phyloP scores from a whole-genome alignment of 805 yeast species.

The Debaryomyces tyrocola region DNA sequence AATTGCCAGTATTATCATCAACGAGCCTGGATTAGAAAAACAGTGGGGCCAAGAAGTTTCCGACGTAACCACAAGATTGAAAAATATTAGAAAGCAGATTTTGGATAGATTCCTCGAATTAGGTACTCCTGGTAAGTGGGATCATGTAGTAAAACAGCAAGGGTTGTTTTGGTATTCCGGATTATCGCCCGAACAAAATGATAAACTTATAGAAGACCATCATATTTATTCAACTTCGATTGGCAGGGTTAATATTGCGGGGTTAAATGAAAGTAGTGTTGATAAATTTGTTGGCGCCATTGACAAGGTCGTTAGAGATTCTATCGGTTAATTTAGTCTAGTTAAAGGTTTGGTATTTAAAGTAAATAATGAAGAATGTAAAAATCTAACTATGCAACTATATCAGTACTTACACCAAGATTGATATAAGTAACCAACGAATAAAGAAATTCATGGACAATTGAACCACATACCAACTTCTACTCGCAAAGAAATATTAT shows the following conservation, averaged over 20 bases:
- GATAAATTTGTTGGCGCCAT: conserved; percentile 36
- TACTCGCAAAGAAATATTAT: background rate
- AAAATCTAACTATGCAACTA: background rate
- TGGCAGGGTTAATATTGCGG: conserved; percentile 48
- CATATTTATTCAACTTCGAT: conserved; percentile 39
- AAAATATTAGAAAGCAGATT: conserved; percentile 28
- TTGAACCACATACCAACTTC: background rate
- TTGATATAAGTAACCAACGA: no score
- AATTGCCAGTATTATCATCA: conserved; percentile 33
- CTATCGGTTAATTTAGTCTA: background rate
- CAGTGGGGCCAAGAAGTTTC: conserved; percentile 39
- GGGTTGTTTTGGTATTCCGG: conserved; percentile 50
- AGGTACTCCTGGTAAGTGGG: conserved; percentile 47
- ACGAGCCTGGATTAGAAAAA: conserved; percentile 17
- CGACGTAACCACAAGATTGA: conserved; percentile 30
- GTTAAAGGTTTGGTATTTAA: background rate
- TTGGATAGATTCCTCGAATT: conserved; percentile 28
- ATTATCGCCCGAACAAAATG: conserved; percentile 32
- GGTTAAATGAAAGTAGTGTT: conserved; percentile 40
- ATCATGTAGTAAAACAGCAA: conserved; percentile 30
- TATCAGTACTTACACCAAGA: no score
- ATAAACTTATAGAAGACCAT: conserved; percentile 28
- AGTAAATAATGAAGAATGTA: background rate
- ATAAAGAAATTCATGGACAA: no score
- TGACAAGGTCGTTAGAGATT: conserved; percentile 34